A percentile compares a stretch with the other conserved stretches of the same genome.
phyloP scores from a whole-genome alignment of 2,329 filamentous ascomycete species.

The Byssochlamys sp. region DNA sequence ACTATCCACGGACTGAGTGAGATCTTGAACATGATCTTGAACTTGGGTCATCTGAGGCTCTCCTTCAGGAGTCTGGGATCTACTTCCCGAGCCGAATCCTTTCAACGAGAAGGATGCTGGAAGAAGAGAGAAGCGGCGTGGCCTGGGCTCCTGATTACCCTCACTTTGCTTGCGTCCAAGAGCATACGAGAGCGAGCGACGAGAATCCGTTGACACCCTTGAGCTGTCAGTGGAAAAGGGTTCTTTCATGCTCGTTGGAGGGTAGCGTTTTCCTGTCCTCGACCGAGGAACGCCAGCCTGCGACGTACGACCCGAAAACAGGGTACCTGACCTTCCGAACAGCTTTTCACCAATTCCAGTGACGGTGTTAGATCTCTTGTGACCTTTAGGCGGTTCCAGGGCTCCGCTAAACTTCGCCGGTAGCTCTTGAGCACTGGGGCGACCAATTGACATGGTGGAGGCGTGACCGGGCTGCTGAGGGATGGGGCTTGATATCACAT shows the following conservation, averaged over 20 bases:
- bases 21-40: conserved; percentile 14
- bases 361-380: conserved; percentile 65
- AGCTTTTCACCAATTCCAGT: conserved; percentile 74
- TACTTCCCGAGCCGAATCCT: conserved; percentile 52
- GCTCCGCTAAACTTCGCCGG: conserved; percentile 50
- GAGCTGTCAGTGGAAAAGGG: conserved; percentile 52
- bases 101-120: conserved; percentile 56
- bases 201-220: conserved; percentile 62
- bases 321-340: conserved; percentile 71
- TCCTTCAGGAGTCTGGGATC: conserved; percentile 37
- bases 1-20: conserved; percentile 13
- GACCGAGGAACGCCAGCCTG: conserved; percentile 30
- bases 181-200: conserved; percentile 61
- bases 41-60: conserved; percentile 31
- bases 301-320: conserved; percentile 55
- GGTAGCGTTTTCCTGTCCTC: conserved; percentile 59
- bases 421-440: conserved; percentile 51
- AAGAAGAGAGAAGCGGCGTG: conserved; percentile 61
- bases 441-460: conserved; percentile 47
- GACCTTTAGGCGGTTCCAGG: conserved; percentile 39
- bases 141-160: conserved; percentile 52
- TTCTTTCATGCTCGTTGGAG: conserved; percentile 82
- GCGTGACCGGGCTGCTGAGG: conserved; percentile 44
- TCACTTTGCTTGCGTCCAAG: conserved; percentile 63
- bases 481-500: conserved; percentile 61